phyloP scores from a whole-genome alignment of 805 yeast species.

The Saccharomyces mikatae region DNA sequence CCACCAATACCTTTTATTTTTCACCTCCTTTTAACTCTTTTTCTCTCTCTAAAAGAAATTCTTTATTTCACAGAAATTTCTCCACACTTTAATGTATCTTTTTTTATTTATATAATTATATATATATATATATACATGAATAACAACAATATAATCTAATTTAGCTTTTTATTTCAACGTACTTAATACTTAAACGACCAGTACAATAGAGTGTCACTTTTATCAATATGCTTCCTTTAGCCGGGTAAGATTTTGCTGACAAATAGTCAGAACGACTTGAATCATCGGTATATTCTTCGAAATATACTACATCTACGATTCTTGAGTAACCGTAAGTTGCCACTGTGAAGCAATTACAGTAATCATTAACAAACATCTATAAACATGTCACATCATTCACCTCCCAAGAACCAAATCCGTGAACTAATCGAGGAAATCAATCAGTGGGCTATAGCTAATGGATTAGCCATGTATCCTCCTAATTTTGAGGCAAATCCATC shows the following conservation, averaged over 20 bases:
- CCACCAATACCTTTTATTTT: background rate
- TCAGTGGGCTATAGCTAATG: conserved; percentile 76
- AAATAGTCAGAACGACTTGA: background rate
- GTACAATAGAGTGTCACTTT: background rate
- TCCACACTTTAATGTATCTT: background rate
- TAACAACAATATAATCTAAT: background rate
- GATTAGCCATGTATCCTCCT: conserved; percentile 74
- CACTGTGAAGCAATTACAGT: background rate
- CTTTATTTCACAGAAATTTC: background rate
- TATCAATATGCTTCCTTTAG: background rate
- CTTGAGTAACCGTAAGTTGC: background rate
- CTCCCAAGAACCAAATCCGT: conserved; percentile 20
- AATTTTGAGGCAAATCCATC: conserved; percentile 33
- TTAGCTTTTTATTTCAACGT: background rate
- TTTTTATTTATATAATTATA: background rate
- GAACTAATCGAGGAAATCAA: conserved; percentile 40
- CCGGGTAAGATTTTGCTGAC: background rate
- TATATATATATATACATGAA: background rate
- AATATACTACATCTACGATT: background rate
- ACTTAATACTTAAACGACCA: background rate
- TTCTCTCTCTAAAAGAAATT: background rate
- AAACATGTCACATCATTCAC: conserved; percentile 21
- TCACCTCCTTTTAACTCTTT: background rate
- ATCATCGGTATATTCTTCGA: background rate
- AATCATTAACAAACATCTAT: background rate